A percentile compares a stretch with the other conserved stretches of the same genome.
These are phyloP conservation scores for Phytopythium kandeliae DNA, from an alignment of 352 stramenopile genomes.

Conservation along the genomic window DNA sequence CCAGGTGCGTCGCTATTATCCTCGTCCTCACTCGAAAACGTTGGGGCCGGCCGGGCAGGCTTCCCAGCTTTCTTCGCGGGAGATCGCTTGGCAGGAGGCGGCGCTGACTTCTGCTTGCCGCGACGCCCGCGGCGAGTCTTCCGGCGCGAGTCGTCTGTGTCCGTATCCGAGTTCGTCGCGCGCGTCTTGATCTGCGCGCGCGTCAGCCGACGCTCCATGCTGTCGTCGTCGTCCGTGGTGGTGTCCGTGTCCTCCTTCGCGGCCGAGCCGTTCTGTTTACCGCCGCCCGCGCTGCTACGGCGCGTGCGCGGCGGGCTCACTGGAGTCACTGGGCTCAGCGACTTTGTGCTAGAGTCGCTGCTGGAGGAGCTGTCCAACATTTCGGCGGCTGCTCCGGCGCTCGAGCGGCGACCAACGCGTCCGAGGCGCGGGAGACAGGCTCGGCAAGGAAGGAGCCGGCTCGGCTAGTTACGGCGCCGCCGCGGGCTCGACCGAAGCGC, in stretches of 20 bases:
- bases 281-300: background rate
- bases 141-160: slow-evolving; percentile 15
- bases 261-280: background rate
- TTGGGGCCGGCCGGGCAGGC: slow-evolving; percentile 8
- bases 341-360: background rate
- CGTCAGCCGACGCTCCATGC: slow-evolving; percentile 14
- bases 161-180: slow-evolving; percentile 9
- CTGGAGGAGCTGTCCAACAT: slow-evolving; percentile 3
- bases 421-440: background rate
- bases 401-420: background rate
- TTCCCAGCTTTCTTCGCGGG: slow-evolving; percentile 8
- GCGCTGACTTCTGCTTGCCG: slow-evolving; percentile 5
- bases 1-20: slow-evolving; percentile 42
- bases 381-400: background rate
- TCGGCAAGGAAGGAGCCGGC: background rate
- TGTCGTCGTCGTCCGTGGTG: slow-evolving; percentile 18
- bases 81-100: slow-evolving; percentile 6
- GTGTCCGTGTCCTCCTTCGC: slow-evolving; percentile 6
- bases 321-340: background rate
- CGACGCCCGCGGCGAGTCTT: slow-evolving; percentile 19
- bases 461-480: background rate
- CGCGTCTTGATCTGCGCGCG: slow-evolving; percentile 10
- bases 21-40: slow-evolving; percentile 19
- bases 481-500: background rate
- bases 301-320: slow-evolving; percentile 1